Evolutionary conservation across 306 rosid species (phyloP).

Genomic region (Malus asiatica): DNA sequence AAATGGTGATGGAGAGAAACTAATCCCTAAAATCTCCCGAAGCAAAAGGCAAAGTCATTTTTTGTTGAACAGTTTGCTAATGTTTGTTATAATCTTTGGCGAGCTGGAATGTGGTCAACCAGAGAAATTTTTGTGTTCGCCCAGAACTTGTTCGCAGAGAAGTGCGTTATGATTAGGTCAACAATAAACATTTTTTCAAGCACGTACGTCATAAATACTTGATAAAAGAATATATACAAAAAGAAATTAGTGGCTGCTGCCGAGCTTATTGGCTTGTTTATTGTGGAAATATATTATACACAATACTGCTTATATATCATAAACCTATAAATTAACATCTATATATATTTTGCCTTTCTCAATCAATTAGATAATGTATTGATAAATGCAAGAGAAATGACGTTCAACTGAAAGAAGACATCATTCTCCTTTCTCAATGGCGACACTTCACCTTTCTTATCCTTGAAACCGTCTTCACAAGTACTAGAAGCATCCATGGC

Average conservation of each 20-base stretch:
- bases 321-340: background rate
- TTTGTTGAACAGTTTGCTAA: no score
- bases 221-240: background rate
- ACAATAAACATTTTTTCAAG: no score
- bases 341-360: background rate
- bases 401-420: slow-evolving; percentile 31
- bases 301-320: background rate
- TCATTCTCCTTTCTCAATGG: slow-evolving; percentile 40
- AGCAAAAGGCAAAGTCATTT: no score
- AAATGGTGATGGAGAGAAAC: no score
- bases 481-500: slow-evolving; percentile 50
- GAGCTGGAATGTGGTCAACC: no score
- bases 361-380: slow-evolving; percentile 7
- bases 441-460: slow-evolving; percentile 35
- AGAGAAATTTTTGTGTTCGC: no score
- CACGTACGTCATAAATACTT: no score
- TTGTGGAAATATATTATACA: background rate
- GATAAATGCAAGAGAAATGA: slow-evolving; percentile 45
- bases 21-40: no score
- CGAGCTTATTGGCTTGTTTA: background rate
- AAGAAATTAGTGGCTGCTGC: background rate
- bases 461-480: slow-evolving; percentile 62
- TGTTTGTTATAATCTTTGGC: no score
- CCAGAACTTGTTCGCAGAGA: no score
- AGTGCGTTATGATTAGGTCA: no score